Base-by-base conservation (phyloP, 257 asterid species). In the Ocimum tenuiflorum region DNA sequence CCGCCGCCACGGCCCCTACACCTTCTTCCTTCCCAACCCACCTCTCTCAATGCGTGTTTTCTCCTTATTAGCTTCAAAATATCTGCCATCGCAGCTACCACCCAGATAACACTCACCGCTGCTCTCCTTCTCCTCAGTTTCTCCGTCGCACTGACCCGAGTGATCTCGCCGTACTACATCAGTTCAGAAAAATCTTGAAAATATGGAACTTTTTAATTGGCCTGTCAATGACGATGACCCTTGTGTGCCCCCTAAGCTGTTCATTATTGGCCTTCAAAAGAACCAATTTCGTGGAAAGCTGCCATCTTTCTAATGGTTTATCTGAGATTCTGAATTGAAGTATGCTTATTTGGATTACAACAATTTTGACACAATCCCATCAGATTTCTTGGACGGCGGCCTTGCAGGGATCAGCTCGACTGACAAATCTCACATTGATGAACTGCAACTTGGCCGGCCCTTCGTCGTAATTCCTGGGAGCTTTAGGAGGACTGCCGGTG, bases 311-410 rank as follows among this genome's bases (percentile, higher is more conserved):
- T 2, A 81, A 75, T 70, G 98, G 98, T 9, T 63, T 91, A 53
- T 66, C 87, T n/a, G n/a, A n/a, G n/a, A n/a, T n/a, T n/a, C n/a
- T 10, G 69, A 86, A 33, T 80, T 91, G 84, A 68, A 54, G 55
- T 82, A 82, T 54, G 96, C 94, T 12, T 88, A 82, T 71, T 77
- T 91, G 85, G 95, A 91, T 74, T 83, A 75, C 77, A 91, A 88
- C 75, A 45, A 78, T 22, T 88, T 91, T 47, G 91, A 85, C 59
- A 69, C 85, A 7, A 82, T 91, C 71, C 95, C 98, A 11, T 76
- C 80, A 0, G 96, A 88, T 85, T 91, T 91, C 80, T 86, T 91
- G 66, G 62, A 49, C 41, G n/a, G 3, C 39, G 63, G 88, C 78
- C 56, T 63, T 91, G 73, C 81, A 74, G 58, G 79, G 64, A 66